Evolutionary conservation across 805 yeast species (phyloP).

Genomic region (Starmerella powellii): DNA sequence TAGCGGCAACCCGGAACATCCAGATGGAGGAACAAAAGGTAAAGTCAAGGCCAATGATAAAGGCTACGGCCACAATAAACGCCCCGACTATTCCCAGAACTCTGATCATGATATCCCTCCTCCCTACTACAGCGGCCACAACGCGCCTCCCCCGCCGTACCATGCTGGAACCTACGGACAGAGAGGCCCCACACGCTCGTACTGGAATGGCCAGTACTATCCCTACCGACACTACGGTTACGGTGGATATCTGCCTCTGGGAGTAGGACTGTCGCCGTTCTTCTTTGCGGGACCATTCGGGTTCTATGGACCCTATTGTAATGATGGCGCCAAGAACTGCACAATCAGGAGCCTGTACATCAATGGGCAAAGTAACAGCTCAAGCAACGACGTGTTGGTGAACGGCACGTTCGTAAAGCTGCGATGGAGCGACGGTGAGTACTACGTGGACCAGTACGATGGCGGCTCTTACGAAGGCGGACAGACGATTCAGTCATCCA

Average conservation of each 20-base stretch:
- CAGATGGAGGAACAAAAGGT: not conserved
- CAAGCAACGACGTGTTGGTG: not conserved
- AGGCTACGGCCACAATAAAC: conserved; percentile 1
- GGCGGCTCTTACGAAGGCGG: not conserved
- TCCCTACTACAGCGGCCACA: conserved; percentile 4
- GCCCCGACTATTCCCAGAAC: not conserved
- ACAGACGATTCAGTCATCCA: not conserved
- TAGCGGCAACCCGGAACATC: too few species aligned
- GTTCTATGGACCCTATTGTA: conserved; percentile 10
- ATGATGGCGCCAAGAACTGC: conserved; percentile 1
- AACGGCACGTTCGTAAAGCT: not conserved
- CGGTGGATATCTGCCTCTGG: conserved; percentile 3
- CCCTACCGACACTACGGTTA: conserved; percentile 10
- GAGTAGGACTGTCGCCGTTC: conserved; percentile 6
- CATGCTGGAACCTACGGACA: conserved; percentile 5
- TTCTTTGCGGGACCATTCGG: conserved; percentile 16
- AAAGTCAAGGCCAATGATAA: not conserved
- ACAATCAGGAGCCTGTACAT: conserved; percentile 6
- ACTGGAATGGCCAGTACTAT: conserved; percentile 14
- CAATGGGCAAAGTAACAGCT: conserved; percentile 4
- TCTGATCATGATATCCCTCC: conserved; percentile 3
- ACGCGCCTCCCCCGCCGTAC: conserved; percentile 6
- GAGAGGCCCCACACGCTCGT: conserved; percentile 2
- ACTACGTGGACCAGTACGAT: not conserved
- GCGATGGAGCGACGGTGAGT: conserved; percentile 1